phyloP scores from a whole-genome alignment of 164 flowering plant genomes.

The Dillenia turbinata region DNA sequence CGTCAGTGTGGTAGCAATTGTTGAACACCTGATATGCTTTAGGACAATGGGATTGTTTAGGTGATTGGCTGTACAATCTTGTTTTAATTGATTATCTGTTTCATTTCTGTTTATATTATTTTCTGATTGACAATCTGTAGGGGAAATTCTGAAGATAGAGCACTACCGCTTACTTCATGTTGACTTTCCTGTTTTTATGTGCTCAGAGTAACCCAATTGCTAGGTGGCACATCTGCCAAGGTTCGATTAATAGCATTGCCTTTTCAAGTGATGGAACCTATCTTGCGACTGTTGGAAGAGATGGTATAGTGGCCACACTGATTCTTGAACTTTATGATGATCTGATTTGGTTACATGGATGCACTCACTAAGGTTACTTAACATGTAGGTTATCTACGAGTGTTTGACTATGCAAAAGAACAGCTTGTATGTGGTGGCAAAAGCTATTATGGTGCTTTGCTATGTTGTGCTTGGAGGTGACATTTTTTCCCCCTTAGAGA shows the following conservation, averaged over 20 bases:
- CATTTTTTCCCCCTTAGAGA: neutral
- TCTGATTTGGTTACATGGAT: neutral
- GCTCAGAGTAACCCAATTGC: constrained; percentile 89
- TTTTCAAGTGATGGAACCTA: constrained; percentile 81
- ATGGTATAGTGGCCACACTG: constrained; percentile 46
- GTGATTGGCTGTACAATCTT: too few relatives aligned
- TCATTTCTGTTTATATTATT: too few relatives aligned
- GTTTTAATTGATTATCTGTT: too few relatives aligned
- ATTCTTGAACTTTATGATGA: neutral
- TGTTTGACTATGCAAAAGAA: constrained; percentile 86
- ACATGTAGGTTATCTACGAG: constrained; percentile 79
- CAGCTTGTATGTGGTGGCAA: constrained; percentile 90
- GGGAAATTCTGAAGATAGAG: too few relatives aligned
- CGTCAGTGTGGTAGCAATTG: too few relatives aligned
- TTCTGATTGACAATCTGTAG: too few relatives aligned
- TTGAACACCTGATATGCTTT: too few relatives aligned
- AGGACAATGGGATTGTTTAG: too few relatives aligned
- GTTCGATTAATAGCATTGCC: constrained; percentile 77
- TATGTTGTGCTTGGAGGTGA: constrained; percentile 99
- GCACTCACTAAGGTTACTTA: constrained; percentile 3
- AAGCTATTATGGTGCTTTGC: constrained; percentile 93
- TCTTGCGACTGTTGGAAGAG: constrained; percentile 96
- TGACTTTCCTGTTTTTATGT: too few relatives aligned
- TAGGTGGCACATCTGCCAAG: constrained; percentile 97
- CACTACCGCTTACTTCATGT: too few relatives aligned